Base-by-base conservation (phyloP, 192 early-diverging fungal species). In the Coemansia sp. region DNA sequence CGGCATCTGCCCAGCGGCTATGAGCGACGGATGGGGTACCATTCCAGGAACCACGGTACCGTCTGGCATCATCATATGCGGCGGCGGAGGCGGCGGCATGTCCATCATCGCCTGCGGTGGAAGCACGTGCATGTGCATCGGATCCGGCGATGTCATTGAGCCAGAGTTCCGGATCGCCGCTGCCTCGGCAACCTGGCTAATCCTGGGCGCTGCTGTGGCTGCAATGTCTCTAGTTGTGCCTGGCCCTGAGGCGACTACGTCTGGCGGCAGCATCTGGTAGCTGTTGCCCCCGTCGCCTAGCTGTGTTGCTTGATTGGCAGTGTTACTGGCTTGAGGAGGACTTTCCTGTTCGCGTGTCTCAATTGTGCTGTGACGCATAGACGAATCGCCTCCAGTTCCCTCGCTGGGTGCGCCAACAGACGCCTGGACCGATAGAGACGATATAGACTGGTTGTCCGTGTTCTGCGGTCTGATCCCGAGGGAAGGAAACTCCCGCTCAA, bases 381-480 rank as follows among this genome's bases (percentile, higher is more conserved):
- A 65, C 4, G 54, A 56, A 16, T n/a, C 57, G 15, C 67, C 76
- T 10, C 57, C 68, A 41, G 69, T 74, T 26, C 64, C 51, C 56
- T 80, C 77, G 63, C 72, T 66, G 13, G 72, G 72, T 13, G 54
- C 76, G 26, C 76, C 76, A 2, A 48, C 71, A 6, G 78, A 80
- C 15, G 78, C 73, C 67, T 80, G 78, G 43, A 80, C 78, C 22
- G 78, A 80, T 22, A 80, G 67, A 0, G 78, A 80, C 41, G 78
- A 80, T 40, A 75, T 65, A 2, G 78, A 80, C 69, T 75, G 78
- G 49, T 56, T 71, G 61, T 80, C 78, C 1, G 36, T 21, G n/a
- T 51, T 56, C 11, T 46, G 67, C 36, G 70, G 49, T 52, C 62
- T 62, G 11, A 66, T 9, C 21, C 49, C 22, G 41, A 80, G 78